phyloP scores from a whole-genome alignment of 495 filamentous ascomycete genomes.

The Cryomyces minteri region DNA sequence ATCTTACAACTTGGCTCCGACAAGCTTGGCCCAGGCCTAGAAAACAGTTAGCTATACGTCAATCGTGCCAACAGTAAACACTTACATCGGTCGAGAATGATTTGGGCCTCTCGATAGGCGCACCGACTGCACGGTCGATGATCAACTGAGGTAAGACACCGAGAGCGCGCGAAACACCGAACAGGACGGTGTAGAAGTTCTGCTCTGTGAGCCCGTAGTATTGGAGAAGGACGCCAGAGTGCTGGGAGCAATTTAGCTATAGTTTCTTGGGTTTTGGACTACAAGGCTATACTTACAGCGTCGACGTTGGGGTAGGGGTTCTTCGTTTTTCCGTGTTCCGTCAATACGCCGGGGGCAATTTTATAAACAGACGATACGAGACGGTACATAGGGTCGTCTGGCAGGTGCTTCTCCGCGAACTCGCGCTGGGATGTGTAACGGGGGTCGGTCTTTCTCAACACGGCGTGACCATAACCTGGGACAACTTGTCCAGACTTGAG shows the following conservation, averaged over 20 bases:
- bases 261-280: constrained; percentile 21
- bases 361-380: constrained; percentile 99
- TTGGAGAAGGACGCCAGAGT: constrained; percentile 96
- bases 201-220: constrained; percentile 98
- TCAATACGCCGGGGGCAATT: constrained; percentile 92
- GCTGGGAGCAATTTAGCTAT: constrained; percentile 26
- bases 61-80: too few relatives aligned
- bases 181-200: constrained; percentile 99
- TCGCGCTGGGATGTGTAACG: constrained; percentile 95
- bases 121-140: constrained; percentile 93
- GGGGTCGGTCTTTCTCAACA: constrained; percentile 97
- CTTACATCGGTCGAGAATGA: constrained; percentile 93
- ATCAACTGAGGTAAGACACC: constrained; percentile 98
- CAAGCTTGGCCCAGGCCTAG: constrained; percentile 49
- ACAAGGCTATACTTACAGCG: constrained; percentile 1
- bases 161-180: constrained; percentile 93
- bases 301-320: constrained; percentile 67
- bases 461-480: constrained; percentile 94
- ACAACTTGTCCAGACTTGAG: constrained; percentile 91
- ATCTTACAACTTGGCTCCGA: constrained; percentile 70
- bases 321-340: constrained; percentile 99
- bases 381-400: constrained; percentile 97
- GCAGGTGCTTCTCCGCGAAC: constrained; percentile 82
- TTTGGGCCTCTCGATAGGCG: constrained; percentile 80
- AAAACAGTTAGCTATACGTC: too few relatives aligned